These are phyloP conservation scores for Metschnikowia sp. DNA, from an alignment of 805 yeast genomes.

Conservation along the genomic window DNA sequence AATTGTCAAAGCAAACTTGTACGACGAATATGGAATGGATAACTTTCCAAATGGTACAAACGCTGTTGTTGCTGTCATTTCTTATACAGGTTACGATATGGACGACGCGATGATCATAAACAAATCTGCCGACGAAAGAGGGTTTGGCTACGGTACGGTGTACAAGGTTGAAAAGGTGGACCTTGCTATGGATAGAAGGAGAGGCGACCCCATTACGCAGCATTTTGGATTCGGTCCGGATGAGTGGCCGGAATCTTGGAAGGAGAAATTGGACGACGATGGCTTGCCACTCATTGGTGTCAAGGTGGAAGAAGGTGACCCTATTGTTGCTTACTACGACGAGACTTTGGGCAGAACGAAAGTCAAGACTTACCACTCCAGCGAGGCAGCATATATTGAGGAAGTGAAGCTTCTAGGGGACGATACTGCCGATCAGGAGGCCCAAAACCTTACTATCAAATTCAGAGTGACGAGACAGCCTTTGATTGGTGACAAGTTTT, in stretches of 20 bases:
- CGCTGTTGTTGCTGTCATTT: slow-evolving; percentile 97
- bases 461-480: slow-evolving; percentile 90
- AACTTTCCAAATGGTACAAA: slow-evolving; percentile 97
- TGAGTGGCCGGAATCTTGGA: slow-evolving; percentile 90
- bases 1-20: slow-evolving; percentile 87
- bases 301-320: slow-evolving; percentile 91
- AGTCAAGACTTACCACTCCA: slow-evolving; percentile 87
- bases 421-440: slow-evolving; percentile 69
- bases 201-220: slow-evolving; percentile 93
- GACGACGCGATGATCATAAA: slow-evolving; percentile 99
- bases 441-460: slow-evolving; percentile 83
- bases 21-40: slow-evolving; percentile 96
- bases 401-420: slow-evolving; percentile 92
- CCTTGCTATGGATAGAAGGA: slow-evolving; percentile 66
- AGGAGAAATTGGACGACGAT: slow-evolving; percentile 81
- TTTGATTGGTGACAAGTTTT: slow-evolving; percentile 94
- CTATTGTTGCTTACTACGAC: slow-evolving; percentile 88
- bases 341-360: slow-evolving; percentile 88
- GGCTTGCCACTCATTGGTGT: slow-evolving; percentile 91
- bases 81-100: slow-evolving; percentile 99
- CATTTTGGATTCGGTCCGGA: slow-evolving; percentile 94
- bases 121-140: slow-evolving; percentile 96
- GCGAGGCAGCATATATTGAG: slow-evolving; percentile 92
- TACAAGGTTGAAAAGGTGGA: slow-evolving; percentile 93
- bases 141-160: slow-evolving; percentile 96